Conservation (phyloP, 2,329 filamentous ascomycete species). For the Ceratocystis huliohia region DNA sequence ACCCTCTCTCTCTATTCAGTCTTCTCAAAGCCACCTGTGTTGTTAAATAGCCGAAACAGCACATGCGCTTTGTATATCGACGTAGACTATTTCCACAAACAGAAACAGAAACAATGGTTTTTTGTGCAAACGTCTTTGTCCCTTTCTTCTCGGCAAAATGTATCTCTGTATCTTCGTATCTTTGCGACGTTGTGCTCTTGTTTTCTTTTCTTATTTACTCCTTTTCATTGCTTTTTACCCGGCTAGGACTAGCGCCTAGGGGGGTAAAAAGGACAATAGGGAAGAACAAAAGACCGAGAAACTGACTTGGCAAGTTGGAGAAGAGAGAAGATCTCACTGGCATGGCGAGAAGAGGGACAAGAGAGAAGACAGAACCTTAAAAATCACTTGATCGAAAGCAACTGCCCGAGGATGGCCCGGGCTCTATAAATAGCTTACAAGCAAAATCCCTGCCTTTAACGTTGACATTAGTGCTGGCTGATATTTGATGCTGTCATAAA, state of each 20-base stretch:
- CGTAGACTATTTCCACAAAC: not conserved
- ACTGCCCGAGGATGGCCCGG: not conserved
- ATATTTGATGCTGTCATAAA: slow-evolving; percentile 6
- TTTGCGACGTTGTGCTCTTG: too few relatives aligned
- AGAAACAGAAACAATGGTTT: not conserved
- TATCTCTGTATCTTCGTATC: too few relatives aligned
- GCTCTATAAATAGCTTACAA: slow-evolving; percentile 1
- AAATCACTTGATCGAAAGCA: not conserved
- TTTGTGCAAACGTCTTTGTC: not conserved
- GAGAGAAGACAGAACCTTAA: slow-evolving; percentile 1
- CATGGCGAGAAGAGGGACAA: not conserved
- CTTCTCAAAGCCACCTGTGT: not conserved
- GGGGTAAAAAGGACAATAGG: not conserved
- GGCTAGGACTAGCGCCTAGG: not conserved
- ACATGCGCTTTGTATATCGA: not conserved
- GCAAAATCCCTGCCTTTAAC: not conserved
- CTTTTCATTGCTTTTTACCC: not conserved
- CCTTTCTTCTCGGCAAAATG: too few relatives aligned
- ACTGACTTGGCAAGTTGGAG: not conserved
- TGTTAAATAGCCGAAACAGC: not conserved
- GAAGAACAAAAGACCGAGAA: not conserved
- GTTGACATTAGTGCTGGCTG: not conserved
- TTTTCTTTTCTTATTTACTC: too few relatives aligned
- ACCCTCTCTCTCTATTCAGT: too few relatives aligned
- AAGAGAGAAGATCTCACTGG: not conserved